Conservation (phyloP, 2,329 filamentous ascomycete genomes). For the Microcyclospora tardicrescens region DNA sequence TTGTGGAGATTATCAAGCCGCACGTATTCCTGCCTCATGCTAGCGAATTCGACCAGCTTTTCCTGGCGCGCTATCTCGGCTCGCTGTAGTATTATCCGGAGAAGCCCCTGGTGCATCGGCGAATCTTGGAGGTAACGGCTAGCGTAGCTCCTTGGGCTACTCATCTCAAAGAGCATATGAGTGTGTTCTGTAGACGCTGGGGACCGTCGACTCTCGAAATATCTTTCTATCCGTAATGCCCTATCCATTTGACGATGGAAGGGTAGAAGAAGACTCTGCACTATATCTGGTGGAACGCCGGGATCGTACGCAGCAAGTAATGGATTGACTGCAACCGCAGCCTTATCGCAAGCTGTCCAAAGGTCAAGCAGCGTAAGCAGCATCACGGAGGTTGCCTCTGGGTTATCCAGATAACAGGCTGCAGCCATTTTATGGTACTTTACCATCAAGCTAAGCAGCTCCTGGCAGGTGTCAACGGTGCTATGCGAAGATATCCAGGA, state of each 20-base stretch:
- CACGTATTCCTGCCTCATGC: constrained; percentile 26
- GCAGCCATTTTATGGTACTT: constrained; percentile 11
- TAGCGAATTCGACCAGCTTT: constrained; percentile 30
- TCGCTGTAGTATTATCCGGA: constrained; percentile 21
- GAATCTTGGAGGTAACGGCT: constrained; percentile 31
- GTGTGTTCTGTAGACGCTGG: constrained; percentile 10
- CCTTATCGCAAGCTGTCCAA: constrained; percentile 45
- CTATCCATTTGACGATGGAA: constrained; percentile 36
- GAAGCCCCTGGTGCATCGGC: constrained; percentile 12
- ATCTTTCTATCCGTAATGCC: constrained; percentile 36
- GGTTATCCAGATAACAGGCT: constrained; percentile 30
- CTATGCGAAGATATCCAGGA: constrained; percentile 4
- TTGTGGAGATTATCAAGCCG: constrained; percentile 14
- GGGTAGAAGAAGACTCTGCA: constrained; percentile 45
- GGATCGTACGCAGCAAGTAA: constrained; percentile 42
- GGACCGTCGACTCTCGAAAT: constrained; percentile 32
- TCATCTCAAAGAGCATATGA: constrained; percentile 38
- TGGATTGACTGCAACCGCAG: constrained; percentile 30
- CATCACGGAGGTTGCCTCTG: constrained; percentile 39
- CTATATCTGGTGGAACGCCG: constrained; percentile 34
- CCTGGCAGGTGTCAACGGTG: constrained; percentile 1
- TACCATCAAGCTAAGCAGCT: constrained; percentile 5
- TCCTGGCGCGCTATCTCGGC: constrained; percentile 15
- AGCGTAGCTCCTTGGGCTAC: constrained; percentile 25
- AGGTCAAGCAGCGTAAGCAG: constrained; percentile 44